Evolutionary conservation across 352 stramenopile species (phyloP), one percentile per base, ranked within the genome.

Genomic region (Bremia lactucae): DNA sequence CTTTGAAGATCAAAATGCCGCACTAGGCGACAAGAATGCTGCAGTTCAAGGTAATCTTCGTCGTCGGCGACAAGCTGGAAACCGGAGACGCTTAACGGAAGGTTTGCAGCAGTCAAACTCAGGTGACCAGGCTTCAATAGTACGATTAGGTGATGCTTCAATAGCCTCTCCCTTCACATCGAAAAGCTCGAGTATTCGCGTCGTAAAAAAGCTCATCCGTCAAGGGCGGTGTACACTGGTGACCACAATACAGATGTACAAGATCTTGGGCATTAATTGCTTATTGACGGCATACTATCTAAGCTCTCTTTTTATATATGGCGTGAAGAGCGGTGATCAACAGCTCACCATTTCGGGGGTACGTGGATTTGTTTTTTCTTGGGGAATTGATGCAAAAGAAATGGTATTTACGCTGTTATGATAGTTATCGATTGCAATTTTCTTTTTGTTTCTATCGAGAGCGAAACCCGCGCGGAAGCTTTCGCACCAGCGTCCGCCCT

Each of bases 131-230:
- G 73, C 94, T 42, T 76, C 95, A 7, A 95, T 98, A 83, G 92
- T 99, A 1, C 97, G 97, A 70, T 76, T 99, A 24, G 96, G 96
- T 8, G 96, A 99, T 67, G 97, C 97, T 10, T 98, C 94, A 20
- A 97, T 99, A 33, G 97, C 97, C n/a, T 98, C 96, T 41, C 97
- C 97, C 0, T 99, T 99, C 63, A 99, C 97, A 4, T 96, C 91
- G 22, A 72, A 89, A 73, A 72, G 96, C 62, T 79, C 95, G 53
- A 91, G 76, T 28, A 91, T 95, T 43, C 80, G 80, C 57, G 73
- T 77, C 11, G 87, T 82, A 35, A 92, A 98, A 21, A 87, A 97
- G 42, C 89, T 99, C 24, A 83, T 99, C 31, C 88, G 96, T 31
- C 96, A 99, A 52, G 97, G 97, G 9, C 77, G 97, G 36, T 99